Evolutionary conservation across 805 yeast species (phyloP), one percentile per base, ranked within the genome.

Genomic region (Barnettozyma vustinii): DNA sequence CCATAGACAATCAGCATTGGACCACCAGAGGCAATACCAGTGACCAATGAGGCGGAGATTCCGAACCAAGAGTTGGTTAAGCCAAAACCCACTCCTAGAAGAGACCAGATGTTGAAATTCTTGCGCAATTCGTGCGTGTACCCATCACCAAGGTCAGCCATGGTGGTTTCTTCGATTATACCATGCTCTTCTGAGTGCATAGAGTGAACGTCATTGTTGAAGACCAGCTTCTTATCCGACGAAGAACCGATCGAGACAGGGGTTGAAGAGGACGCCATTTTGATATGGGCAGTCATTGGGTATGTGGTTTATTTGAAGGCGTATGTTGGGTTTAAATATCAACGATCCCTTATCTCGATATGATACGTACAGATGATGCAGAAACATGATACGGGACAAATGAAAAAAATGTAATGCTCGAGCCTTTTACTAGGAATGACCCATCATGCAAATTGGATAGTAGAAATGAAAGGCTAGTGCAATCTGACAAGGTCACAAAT

Each of bases 31-130:
- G 70, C 61, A 23, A 79, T 74, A 52, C 82, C 80, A 9, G 80
- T 70, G 27, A 74, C 70, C 53, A 79, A 65, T 1, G 81, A 70
- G 4, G 82, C 78, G 15, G 80, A 72, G 13, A 79, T 74, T 42
- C 83, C 83, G 47, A 73, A 72, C 83, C 83, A 79, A 1, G 82
- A 76, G 60, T 77, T 78, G 16, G 83, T 79, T 37, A 79, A 60
- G 13, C 82, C 82, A 52, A 79, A 79, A 9, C 82, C 81, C 26
- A 77, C 76, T 40, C 83, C 83, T 40, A 79, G 56, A 4, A 79
- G 61, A 1, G 81, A 71, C 65, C 69, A 60, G 37, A 73, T 62
- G 5, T 68, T 62, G 52, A 74, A 76, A 35, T 64, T 62, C 53
- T 50, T 51, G 15, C 56, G 49, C 12, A 56, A 27, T 20, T 56